A percentile compares a stretch with the other conserved stretches of the same genome.
These are phyloP conservation scores for Carpinus viminea DNA, from an alignment of 306 rosid genomes.

Conservation along the genomic window DNA sequence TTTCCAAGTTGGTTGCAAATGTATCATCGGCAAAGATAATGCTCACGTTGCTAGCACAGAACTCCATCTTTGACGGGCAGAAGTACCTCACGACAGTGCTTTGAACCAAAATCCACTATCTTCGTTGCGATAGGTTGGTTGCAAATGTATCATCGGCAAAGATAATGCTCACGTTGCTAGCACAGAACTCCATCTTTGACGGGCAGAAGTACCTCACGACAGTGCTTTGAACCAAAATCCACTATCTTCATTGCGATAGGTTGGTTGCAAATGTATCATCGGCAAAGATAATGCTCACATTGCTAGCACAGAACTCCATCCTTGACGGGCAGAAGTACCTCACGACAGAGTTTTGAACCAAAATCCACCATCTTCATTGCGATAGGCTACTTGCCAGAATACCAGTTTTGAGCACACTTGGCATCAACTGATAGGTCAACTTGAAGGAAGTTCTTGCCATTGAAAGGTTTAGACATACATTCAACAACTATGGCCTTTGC, in stretches of 20 bases:
- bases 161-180: neutral
- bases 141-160: neutral
- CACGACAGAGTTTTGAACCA: neutral
- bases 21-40: neutral
- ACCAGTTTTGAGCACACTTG: conserved; percentile 90
- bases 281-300: neutral
- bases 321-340: neutral
- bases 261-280: neutral
- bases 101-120: neutral
- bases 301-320: neutral
- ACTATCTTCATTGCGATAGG: neutral
- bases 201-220: neutral
- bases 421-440: conserved; percentile 90
- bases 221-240: conserved; percentile 2
- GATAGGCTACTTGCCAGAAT: conserved; percentile 58
- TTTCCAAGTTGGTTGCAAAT: neutral
- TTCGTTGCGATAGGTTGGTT: neutral
- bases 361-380: neutral
- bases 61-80: neutral
- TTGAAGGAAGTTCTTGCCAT: conserved; percentile 66
- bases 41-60: neutral
- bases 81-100: neutral
- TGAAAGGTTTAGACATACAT: conserved; percentile 88
- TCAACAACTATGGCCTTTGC: conserved; percentile 88
- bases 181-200: neutral